Evolutionary conservation across 495 filamentous ascomycete genomes (phyloP), one percentile per base, ranked within the genome.

Genomic region (Chaetomium tenue): DNA sequence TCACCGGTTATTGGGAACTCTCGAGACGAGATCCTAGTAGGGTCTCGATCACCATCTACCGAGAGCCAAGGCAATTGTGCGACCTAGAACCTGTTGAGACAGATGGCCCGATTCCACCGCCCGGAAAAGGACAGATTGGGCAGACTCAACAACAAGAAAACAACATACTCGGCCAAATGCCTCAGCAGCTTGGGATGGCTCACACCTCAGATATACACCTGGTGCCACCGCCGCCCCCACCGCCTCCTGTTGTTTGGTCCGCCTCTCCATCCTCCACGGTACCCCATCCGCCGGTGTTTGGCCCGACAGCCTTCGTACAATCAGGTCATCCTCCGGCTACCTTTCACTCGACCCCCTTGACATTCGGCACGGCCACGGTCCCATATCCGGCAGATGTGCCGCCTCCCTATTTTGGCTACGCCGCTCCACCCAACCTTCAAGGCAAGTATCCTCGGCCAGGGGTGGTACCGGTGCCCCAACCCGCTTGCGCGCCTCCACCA

Each of bases 21-120:
- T 16, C 46, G 6, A 20, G 63, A 18, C 2, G 28, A 4, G 33
- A 28, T 18, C 63, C 63, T 15, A 54, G 15, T 20, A 47, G 25
- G 0, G 15, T 65, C 20, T 60, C 63, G 6, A 65, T 65, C 47
- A 65, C 63, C 48, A 55, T 65, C 6, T 48, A 59, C 33, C 63
- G 57, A 3, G 57, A 65, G 20, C 23, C 37, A 47, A 60, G 50
- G 15, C 12, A 18, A 28, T 8, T 22, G 13, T 23, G 37, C 26
- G 57, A 48, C 12, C 8, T 7, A 16, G 55, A 65, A 40, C 2
- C 1, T 30, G 20, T 5, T 2, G 3, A 40, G 28, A 58, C 39
- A 30, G 30, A 57, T 15, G 13, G 0, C 13, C 25, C 16, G 16
- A 16, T 7, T 30, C 62, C 39, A 40, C 5, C 2, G 30, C 23